Evolutionary conservation across 208 protist species (phyloP).

Genomic region (Cochliopodium minus): DNA sequence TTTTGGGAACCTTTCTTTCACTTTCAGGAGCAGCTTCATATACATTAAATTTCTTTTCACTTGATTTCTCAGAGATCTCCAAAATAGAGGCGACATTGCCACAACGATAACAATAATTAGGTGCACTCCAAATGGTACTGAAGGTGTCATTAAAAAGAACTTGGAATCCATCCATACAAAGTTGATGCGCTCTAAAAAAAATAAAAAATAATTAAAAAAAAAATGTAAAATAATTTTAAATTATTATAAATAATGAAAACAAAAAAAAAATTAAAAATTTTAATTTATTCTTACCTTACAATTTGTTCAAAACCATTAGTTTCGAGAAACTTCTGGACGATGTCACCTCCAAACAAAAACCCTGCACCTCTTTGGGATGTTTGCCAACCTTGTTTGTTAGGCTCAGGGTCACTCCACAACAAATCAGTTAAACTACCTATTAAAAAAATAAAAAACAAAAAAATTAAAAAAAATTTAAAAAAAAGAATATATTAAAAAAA

Average conservation of each 20-base stretch:
- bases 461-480: no score
- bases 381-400: slow-evolving; percentile 14
- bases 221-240: slow-evolving; percentile 36
- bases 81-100: slow-evolving; percentile 76
- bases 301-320: slow-evolving; percentile 50
- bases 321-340: slow-evolving; percentile 42
- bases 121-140: slow-evolving; percentile 84
- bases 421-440: slow-evolving; percentile 75
- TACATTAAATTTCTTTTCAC: no score
- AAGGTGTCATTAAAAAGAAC: slow-evolving; percentile 34
- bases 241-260: no score
- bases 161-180: slow-evolving; percentile 57
- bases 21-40: no score
- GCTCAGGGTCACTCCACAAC: slow-evolving; percentile 75
- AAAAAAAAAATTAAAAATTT: slow-evolving; percentile 49
- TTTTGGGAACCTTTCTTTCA: no score
- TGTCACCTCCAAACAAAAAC: slow-evolving; percentile 43
- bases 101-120: slow-evolving; percentile 93
- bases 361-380: slow-evolving; percentile 34
- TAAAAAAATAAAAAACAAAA: no score
- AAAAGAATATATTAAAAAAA: no score
- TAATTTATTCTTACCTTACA: no score
- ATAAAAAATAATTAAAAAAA: slow-evolving; percentile 42
- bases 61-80: no score
- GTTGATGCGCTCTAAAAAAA: slow-evolving; percentile 60